phyloP scores from a whole-genome alignment of 805 yeast genomes.

The Saccharomyces cerevisiae region DNA sequence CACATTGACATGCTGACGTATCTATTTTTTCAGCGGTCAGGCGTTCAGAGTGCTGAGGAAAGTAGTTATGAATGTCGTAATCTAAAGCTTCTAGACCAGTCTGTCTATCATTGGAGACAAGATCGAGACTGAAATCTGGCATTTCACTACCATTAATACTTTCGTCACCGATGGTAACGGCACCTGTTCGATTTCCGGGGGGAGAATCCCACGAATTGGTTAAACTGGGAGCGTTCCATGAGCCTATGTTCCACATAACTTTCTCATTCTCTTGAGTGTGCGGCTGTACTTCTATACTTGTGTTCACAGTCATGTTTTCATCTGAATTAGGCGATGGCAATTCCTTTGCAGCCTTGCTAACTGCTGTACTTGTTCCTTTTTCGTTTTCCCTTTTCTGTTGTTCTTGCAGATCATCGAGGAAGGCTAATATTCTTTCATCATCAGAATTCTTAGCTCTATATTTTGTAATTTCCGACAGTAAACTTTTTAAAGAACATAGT shows the following conservation, averaged over 20 bases:
- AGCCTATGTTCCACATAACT: too few species aligned
- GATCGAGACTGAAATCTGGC: not conserved
- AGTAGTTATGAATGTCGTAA: not conserved
- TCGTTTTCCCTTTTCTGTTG: not conserved
- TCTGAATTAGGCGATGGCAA: not conserved
- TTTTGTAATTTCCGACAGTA: slow-evolving; percentile 61
- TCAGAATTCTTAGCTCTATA: slow-evolving; percentile 38
- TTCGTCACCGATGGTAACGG: not conserved
- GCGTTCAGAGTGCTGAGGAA: not conserved
- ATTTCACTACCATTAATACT: not conserved
- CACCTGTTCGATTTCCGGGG: not conserved
- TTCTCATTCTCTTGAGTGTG: not conserved
- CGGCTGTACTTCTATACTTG: not conserved
- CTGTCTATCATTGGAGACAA: not conserved
- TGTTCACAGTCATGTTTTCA: not conserved
- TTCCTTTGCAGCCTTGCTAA: not conserved
- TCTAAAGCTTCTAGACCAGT: not conserved
- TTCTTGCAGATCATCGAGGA: not conserved
- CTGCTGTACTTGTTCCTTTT: not conserved
- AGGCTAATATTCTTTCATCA: slow-evolving; percentile 11
- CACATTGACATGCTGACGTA: not conserved
- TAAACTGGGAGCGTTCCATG: not conserved
- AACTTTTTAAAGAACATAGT: slow-evolving; percentile 64
- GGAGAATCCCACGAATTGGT: not conserved
- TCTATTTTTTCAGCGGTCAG: not conserved